phyloP scores from a whole-genome alignment of 2,329 filamentous ascomycete genomes.

The Phyllosticta citribraziliensis region DNA sequence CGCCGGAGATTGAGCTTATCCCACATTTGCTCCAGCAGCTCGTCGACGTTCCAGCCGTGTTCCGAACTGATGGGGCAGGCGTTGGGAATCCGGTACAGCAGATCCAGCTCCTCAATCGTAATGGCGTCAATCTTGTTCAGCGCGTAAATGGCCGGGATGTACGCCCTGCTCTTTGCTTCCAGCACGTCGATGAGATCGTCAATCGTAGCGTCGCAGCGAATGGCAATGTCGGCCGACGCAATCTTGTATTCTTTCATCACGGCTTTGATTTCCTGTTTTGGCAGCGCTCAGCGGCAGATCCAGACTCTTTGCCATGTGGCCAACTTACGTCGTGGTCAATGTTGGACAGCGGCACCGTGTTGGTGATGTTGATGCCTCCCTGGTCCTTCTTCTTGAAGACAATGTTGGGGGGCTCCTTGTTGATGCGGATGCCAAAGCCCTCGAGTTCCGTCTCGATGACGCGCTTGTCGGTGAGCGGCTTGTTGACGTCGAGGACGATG shows the following conservation, averaged over 20 bases:
- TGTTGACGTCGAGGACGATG: slow-evolving; percentile 97
- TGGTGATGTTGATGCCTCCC: slow-evolving; percentile 92
- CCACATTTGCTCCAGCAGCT: slow-evolving; percentile 97
- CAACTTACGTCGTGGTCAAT: slow-evolving; percentile 65
- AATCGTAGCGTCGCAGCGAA: slow-evolving; percentile 93
- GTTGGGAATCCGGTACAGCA: slow-evolving; percentile 93
- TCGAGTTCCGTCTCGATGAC: slow-evolving; percentile 93
- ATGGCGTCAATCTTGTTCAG: slow-evolving; percentile 99
- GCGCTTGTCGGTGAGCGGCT: slow-evolving; percentile 92
- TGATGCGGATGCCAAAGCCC: slow-evolving; percentile 94
- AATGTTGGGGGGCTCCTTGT: slow-evolving; percentile 95
- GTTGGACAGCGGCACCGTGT: slow-evolving; percentile 80
- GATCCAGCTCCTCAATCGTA: slow-evolving; percentile 91
- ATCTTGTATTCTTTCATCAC: slow-evolving; percentile 97
- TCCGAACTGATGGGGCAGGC: slow-evolving; percentile 96
- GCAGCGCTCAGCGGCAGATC: not conserved
- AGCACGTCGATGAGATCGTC: slow-evolving; percentile 95
- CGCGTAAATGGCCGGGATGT: slow-evolving; percentile 98
- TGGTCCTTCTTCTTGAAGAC: slow-evolving; percentile 99
- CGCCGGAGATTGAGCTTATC: slow-evolving; percentile 85
- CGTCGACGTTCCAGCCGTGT: slow-evolving; percentile 91
- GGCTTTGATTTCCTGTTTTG: slow-evolving; percentile 74
- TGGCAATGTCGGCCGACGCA: slow-evolving; percentile 91
- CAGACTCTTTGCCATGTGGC: not conserved
- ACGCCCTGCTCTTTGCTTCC: slow-evolving; percentile 87